Evolutionary conservation across 2,329 filamentous ascomycete genomes (phyloP).

Genomic region (Elsinoe necatrix): DNA sequence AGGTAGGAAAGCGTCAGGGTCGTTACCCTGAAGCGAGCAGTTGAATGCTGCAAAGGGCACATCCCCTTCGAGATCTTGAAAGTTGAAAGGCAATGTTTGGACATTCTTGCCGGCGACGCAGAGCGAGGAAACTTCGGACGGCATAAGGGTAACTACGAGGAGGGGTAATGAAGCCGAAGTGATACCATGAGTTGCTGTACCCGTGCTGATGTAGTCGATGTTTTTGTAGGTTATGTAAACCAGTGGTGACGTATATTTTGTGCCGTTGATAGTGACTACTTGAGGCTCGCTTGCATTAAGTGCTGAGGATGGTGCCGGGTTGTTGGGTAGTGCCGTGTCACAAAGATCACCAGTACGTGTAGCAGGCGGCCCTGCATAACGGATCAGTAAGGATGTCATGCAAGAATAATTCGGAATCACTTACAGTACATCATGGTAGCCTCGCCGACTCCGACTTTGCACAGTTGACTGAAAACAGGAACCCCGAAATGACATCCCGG

Average conservation of each 20-base stretch:
- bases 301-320: background rate
- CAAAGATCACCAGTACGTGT: background rate
- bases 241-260: background rate
- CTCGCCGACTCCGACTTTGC: background rate
- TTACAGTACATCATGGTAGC: conserved; percentile 1
- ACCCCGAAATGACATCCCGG: background rate
- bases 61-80: background rate
- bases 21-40: background rate
- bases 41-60: background rate
- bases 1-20: background rate
- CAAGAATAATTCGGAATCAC: background rate
- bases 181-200: background rate
- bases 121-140: background rate
- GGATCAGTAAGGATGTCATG: background rate
- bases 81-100: background rate
- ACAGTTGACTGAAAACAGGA: background rate
- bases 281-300: background rate
- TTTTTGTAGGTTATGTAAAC: background rate
- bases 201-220: background rate
- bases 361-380: background rate
- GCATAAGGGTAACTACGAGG: background rate
- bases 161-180: background rate
- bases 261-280: background rate
- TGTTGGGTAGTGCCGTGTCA: background rate
- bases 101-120: background rate